phyloP scores from a whole-genome alignment of 306 rosid species.

The Acacia melanoxylon region DNA sequence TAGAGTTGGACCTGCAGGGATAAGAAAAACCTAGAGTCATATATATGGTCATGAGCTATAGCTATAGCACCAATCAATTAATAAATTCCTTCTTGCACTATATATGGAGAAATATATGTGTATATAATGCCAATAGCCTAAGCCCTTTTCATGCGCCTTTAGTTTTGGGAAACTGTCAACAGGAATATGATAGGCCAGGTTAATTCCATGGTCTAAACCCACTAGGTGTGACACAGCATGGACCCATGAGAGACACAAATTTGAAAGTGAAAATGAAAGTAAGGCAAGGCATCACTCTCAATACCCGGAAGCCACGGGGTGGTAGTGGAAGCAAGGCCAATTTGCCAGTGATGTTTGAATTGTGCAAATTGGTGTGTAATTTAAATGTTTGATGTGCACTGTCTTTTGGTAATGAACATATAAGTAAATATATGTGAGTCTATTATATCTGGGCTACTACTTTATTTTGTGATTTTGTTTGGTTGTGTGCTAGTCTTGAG shows the following conservation, averaged over 20 bases:
- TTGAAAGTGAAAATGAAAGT: background rate
- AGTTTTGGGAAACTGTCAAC: background rate
- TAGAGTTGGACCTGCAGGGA: background rate
- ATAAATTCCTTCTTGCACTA: background rate
- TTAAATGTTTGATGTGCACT: slow-evolving; percentile 6
- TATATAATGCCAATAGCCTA: slow-evolving; percentile 9
- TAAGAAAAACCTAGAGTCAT: slow-evolving; percentile 30
- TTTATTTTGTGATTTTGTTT: background rate
- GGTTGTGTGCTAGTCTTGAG: background rate
- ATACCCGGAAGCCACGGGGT: slow-evolving; percentile 3
- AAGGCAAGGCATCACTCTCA: background rate
- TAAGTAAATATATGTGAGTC: background rate
- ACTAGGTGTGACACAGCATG: background rate
- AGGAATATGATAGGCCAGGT: background rate
- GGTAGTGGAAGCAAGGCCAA: slow-evolving; percentile 8
- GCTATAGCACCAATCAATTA: slow-evolving; percentile 1
- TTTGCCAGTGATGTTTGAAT: background rate
- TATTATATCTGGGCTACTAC: background rate
- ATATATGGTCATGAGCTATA: slow-evolving; percentile 7
- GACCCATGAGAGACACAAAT: background rate
- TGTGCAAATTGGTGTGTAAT: background rate
- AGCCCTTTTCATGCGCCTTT: background rate
- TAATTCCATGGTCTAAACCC: background rate
- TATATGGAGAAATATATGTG: background rate
- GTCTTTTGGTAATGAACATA: background rate